Percentiles rank a stretch among this genome's conserved stretches.
Conservation (phyloP, 805 yeast genomes). For the Candida nemodendra region DNA sequence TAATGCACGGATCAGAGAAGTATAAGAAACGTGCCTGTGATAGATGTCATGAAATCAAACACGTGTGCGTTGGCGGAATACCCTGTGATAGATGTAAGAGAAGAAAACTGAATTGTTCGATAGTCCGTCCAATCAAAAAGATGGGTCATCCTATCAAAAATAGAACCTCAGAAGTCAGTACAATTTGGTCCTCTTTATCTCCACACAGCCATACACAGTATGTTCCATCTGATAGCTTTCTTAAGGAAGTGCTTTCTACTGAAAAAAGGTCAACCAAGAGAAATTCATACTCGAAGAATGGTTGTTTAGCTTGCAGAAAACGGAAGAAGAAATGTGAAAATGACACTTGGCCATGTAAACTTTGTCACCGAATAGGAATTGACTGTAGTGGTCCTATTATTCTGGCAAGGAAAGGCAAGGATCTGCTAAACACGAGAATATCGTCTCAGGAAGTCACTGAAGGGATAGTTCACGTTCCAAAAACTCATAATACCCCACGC, state of each 20-base stretch:
- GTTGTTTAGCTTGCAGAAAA: constrained; percentile 25
- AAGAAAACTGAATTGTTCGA: constrained; percentile 13
- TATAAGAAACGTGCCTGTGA: constrained; percentile 29
- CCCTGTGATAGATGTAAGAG: constrained; percentile 25
- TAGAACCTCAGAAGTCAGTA: no score
- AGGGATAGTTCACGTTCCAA: background rate
- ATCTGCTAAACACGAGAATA: constrained; percentile 1
- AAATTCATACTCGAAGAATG: constrained; percentile 14
- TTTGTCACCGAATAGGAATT: constrained; percentile 15
- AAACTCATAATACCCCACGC: no score
- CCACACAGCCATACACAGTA: background rate
- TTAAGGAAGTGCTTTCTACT: constrained; percentile 1
- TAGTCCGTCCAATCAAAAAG: constrained; percentile 18
- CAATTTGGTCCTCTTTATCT: background rate
- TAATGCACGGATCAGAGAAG: no score
- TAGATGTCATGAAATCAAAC: constrained; percentile 28
- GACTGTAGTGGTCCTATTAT: constrained; percentile 13
- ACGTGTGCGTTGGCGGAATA: constrained; percentile 22
- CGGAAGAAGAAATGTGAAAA: constrained; percentile 31
- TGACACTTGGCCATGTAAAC: constrained; percentile 23
- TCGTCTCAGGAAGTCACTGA: constrained; percentile 1
- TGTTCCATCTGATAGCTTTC: background rate
- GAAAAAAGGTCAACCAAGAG: constrained; percentile 13
- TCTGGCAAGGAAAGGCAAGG: background rate
- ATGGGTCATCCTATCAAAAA: constrained; percentile 23